Conservation (phyloP, 306 rosid genomes). For the Rosa multiflora region DNA sequence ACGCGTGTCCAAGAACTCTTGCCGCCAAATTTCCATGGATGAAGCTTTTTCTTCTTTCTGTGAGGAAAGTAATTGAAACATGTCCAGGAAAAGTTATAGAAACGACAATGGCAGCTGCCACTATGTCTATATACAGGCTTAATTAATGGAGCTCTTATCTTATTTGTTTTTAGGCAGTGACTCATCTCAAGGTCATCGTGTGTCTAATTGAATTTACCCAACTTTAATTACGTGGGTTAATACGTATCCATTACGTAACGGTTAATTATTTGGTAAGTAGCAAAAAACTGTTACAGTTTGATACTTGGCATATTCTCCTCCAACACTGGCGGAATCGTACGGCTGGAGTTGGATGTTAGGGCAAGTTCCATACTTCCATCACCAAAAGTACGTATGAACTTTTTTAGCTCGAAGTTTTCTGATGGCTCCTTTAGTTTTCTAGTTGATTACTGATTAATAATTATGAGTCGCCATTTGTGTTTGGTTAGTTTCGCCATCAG, state of each 20-base stretch:
- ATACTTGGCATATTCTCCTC: conserved; percentile 11
- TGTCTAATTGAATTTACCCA: conserved; percentile 1
- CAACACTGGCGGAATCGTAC: conserved; percentile 6
- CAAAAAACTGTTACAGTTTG: not conserved
- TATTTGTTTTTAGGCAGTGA: conserved; percentile 20
- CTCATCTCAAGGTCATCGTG: not conserved
- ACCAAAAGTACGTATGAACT: not conserved
- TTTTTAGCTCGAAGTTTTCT: not conserved
- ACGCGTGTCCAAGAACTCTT: conserved; percentile 16
- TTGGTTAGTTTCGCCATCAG: conserved; percentile 11
- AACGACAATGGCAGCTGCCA: conserved; percentile 36
- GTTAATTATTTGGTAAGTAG: not conserved
- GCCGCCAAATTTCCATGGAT: conserved; percentile 13
- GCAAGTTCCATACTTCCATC: not conserved
- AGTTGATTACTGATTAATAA: not conserved
- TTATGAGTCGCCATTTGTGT: conserved; percentile 13
- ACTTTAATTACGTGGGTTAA: not conserved
- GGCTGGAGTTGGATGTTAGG: not conserved
- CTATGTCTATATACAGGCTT: not conserved
- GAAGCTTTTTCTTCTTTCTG: conserved; percentile 23
- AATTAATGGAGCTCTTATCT: conserved; percentile 27
- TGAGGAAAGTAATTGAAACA: conserved; percentile 16
- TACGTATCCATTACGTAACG: not conserved
- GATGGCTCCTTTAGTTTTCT: not conserved
- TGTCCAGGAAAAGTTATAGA: conserved; percentile 14